phyloP scores from a whole-genome alignment of 2,329 filamentous ascomycete species.

The Fusarium denticulatum region DNA sequence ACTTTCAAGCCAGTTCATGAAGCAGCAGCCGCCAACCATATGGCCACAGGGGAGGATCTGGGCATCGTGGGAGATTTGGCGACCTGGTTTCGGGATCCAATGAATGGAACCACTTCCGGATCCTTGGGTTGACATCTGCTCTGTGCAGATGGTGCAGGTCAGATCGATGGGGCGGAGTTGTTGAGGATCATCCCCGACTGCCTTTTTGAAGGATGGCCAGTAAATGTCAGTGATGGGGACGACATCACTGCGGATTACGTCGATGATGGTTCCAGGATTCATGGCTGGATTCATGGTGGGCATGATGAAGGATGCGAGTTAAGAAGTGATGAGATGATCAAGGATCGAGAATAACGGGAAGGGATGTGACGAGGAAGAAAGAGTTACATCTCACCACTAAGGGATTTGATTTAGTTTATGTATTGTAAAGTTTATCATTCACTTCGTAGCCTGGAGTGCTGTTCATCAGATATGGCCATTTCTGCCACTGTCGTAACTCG shows the following conservation, averaged over 20 bases:
- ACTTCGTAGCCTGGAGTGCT: not conserved
- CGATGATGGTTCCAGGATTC: not conserved
- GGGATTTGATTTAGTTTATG: not conserved
- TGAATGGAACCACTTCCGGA: not conserved
- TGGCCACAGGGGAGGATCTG: not conserved
- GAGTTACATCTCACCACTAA: accelerated
- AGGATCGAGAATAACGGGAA: not conserved
- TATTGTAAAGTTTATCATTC: not conserved
- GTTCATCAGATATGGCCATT: not conserved
- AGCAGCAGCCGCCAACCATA: not conserved
- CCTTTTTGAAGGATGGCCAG: not conserved
- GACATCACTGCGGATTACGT: not conserved
- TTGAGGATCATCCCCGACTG: not conserved
- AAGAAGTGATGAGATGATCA: not conserved
- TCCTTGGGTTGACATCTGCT: not conserved
- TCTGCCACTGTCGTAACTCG: not conserved
- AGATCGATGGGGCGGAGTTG: not conserved
- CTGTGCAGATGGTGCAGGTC: not conserved
- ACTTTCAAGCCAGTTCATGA: not conserved
- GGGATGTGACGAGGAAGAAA: too few relatives aligned
- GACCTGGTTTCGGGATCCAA: not conserved
- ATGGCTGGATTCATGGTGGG: not conserved
- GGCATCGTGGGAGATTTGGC: not conserved
- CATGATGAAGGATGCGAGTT: not conserved
- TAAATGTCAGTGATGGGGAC: not conserved